These are phyloP conservation scores for Rhododendron ferrugineum DNA, from an alignment of 148 eudicot genomes.

Conservation along the genomic window DNA sequence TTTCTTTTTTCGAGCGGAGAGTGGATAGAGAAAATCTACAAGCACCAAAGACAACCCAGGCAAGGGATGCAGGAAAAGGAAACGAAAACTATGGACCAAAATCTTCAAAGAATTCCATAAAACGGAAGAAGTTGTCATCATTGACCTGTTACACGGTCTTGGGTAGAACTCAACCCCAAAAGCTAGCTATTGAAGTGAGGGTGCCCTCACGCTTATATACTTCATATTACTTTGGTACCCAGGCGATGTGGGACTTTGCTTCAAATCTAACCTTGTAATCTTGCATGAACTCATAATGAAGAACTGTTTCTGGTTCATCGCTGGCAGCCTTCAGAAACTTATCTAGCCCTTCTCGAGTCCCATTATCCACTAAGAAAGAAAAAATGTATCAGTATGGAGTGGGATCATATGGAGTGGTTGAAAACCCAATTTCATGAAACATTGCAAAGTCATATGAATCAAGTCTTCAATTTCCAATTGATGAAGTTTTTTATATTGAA, in stretches of 20 bases:
- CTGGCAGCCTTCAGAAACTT: conserved; percentile 96
- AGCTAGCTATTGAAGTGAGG: not conserved
- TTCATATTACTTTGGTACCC: not conserved
- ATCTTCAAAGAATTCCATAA: not conserved
- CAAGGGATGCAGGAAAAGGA: conserved; percentile 1
- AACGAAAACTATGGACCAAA: not conserved
- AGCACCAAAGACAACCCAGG: not conserved
- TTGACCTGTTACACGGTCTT: not conserved
- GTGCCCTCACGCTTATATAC: not conserved
- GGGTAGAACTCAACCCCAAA: not conserved
- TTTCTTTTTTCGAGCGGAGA: not conserved
- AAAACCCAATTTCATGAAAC: not conserved
- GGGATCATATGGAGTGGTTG: not conserved
- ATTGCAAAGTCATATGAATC: not conserved
- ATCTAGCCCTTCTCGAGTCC: conserved; percentile 89
- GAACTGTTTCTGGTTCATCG: conserved; percentile 91
- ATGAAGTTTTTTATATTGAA: not conserved
- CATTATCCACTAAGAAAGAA: conserved; percentile 75
- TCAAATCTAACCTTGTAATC: conserved; percentile 75
- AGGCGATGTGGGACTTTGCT: not conserved
- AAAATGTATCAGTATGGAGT: not conserved
- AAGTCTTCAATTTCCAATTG: not conserved
- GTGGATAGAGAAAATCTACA: not conserved
- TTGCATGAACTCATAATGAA: conserved; percentile 99
- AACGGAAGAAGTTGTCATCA: not conserved